A percentile compares a stretch with the other conserved stretches of the same genome.
Evolutionary conservation across 257 asterid genomes (phyloP).

Genomic region (Solanum chilense): DNA sequence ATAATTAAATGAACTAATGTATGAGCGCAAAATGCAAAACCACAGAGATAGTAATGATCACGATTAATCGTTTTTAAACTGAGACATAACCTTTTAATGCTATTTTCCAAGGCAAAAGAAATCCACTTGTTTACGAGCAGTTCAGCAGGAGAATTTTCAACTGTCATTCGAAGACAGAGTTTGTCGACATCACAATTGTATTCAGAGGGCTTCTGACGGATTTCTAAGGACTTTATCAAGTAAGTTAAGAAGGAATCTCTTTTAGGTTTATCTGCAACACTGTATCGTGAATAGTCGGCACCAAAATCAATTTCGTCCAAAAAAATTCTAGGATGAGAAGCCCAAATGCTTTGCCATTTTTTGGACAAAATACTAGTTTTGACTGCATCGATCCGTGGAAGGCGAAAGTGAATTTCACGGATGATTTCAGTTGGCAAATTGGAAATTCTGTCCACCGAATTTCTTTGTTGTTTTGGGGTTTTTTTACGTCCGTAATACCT

Average conservation of each 20-base stretch:
- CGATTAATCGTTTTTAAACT: neutral
- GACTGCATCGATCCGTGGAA: neutral
- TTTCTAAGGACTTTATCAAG: neutral
- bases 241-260: neutral
- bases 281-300: neutral
- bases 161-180: neutral
- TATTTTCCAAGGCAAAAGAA: neutral
- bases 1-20: neutral
- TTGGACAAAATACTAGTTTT: neutral
- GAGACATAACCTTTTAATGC: neutral
- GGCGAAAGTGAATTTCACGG: neutral
- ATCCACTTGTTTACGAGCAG: neutral
- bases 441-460: neutral
- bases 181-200: neutral
- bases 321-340: neutral
- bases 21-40: neutral
- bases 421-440: neutral
- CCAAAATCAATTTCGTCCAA: neutral
- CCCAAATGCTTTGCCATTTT: neutral
- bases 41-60: neutral
- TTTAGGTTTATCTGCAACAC: neutral
- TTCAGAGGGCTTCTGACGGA: neutral
- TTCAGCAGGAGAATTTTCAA: neutral
- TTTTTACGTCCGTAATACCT: neutral
- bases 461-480: neutral